phyloP scores from a whole-genome alignment of 208 protist genomes.

The Polymyxa betae region DNA sequence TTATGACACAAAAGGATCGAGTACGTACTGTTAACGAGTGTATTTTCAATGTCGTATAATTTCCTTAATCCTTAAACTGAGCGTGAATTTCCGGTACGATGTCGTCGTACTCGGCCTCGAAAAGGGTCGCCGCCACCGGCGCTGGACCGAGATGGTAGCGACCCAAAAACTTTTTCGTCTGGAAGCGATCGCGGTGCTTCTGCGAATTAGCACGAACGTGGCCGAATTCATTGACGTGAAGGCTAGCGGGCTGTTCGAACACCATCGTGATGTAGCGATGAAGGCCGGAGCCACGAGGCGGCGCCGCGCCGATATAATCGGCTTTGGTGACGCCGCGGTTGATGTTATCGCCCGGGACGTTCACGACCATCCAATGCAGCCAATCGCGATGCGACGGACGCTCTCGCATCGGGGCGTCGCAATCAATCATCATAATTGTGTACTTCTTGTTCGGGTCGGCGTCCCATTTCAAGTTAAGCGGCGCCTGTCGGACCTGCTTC shows the following conservation, averaged over 20 bases:
- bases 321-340: constrained; percentile 53
- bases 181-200: background rate
- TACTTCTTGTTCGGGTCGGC: constrained; percentile 51
- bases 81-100: background rate
- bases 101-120: background rate
- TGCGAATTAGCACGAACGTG: background rate
- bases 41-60: too few species aligned
- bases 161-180: background rate
- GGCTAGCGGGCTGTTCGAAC: background rate
- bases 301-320: constrained; percentile 50
- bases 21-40: too few species aligned
- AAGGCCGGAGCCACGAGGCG: constrained; percentile 58
- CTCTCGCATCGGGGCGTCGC: constrained; percentile 58
- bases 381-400: constrained; percentile 58
- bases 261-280: constrained; percentile 60
- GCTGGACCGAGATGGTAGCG: background rate
- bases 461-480: background rate
- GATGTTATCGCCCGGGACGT: constrained; percentile 59
- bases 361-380: constrained; percentile 64
- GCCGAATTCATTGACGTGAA: background rate
- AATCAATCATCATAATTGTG: constrained; percentile 61
- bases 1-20: too few species aligned
- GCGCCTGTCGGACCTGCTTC: background rate
- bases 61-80: background rate
- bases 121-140: background rate